phyloP scores from a whole-genome alignment of 2,329 filamentous ascomycete species.

The Biscogniauxia marginata region DNA sequence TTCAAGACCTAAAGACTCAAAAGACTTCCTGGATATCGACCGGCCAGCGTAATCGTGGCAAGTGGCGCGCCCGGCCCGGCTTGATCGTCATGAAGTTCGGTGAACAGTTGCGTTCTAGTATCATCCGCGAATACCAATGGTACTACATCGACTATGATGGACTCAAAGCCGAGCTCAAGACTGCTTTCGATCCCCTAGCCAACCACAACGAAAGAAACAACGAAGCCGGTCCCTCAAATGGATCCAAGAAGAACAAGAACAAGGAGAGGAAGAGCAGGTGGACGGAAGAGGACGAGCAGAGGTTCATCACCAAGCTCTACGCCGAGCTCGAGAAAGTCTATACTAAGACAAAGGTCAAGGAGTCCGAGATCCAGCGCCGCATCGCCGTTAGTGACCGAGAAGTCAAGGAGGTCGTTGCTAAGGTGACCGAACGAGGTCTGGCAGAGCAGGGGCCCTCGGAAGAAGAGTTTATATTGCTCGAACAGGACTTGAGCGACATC shows the following conservation, averaged over 20 bases:
- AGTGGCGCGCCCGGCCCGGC: slow-evolving; percentile 42
- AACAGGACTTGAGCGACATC: slow-evolving; percentile 94
- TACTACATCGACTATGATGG: slow-evolving; percentile 98
- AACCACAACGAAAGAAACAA: slow-evolving; percentile 30
- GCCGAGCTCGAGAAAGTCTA: slow-evolving; percentile 95
- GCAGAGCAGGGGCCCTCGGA: slow-evolving; percentile 66
- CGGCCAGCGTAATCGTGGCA: slow-evolving; percentile 10
- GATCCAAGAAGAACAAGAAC: slow-evolving; percentile 38
- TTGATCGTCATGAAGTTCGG: slow-evolving; percentile 79
- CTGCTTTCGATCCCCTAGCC: slow-evolving; percentile 53
- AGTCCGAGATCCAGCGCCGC: slow-evolving; percentile 88
- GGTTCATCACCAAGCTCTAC: slow-evolving; percentile 85
- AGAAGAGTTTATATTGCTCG: slow-evolving; percentile 89
- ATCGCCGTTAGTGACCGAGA: slow-evolving; percentile 87
- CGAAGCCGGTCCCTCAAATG: slow-evolving; percentile 38
- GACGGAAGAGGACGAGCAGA: slow-evolving; percentile 88
- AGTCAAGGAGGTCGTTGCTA: slow-evolving; percentile 77
- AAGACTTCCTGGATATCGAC: slow-evolving; percentile 21
- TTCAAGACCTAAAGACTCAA: slow-evolving; percentile 34
- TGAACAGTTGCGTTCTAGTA: slow-evolving; percentile 90
- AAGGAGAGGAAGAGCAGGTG: slow-evolving; percentile 62
- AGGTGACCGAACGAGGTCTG: slow-evolving; percentile 63
- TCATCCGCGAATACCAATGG: slow-evolving; percentile 96
- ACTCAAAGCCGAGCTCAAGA: slow-evolving; percentile 83
- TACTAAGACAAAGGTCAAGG: slow-evolving; percentile 95